phyloP scores from a whole-genome alignment of 2,329 filamentous ascomycete genomes.

The Rhynchosporium graminicola region DNA sequence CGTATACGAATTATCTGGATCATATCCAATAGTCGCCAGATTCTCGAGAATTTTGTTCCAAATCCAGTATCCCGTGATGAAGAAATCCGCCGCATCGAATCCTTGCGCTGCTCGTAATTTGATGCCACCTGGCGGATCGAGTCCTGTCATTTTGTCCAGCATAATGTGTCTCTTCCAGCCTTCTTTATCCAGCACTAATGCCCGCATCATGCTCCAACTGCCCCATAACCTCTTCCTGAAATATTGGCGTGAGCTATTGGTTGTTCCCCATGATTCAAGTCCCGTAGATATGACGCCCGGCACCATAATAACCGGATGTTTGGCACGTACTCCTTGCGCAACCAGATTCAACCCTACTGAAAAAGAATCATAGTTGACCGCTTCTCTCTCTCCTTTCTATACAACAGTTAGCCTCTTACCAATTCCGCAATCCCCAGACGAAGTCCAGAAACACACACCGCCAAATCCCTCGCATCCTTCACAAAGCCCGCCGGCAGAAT shows the following conservation, averaged over 20 bases:
- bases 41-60: slow-evolving; percentile 97
- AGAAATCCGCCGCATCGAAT: slow-evolving; percentile 97
- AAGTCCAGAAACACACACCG: slow-evolving; percentile 52
- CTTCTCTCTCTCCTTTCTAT: slow-evolving; percentile 81
- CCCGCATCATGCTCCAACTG: slow-evolving; percentile 98
- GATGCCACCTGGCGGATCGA: slow-evolving; percentile 80
- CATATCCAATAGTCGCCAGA: slow-evolving; percentile 91
- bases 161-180: slow-evolving; percentile 96
- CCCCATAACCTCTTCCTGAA: slow-evolving; percentile 96
- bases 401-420: background rate
- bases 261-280: slow-evolving; percentile 94
- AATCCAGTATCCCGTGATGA: slow-evolving; percentile 92
- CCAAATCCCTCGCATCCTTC: slow-evolving; percentile 80
- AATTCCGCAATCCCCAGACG: slow-evolving; percentile 7
- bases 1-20: slow-evolving; percentile 74
- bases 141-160: slow-evolving; percentile 86
- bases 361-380: slow-evolving; percentile 91
- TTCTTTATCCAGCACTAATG: slow-evolving; percentile 88
- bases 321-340: slow-evolving; percentile 75
- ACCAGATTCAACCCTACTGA: slow-evolving; percentile 83
- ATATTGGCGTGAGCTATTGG: slow-evolving; percentile 80
- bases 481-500: slow-evolving; percentile 84
- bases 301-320: slow-evolving; percentile 94
- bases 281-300: slow-evolving; percentile 97
- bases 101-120: slow-evolving; percentile 93